A percentile compares a stretch with the other conserved stretches of the same genome.
These are phyloP conservation scores for Rhizoclosmatium sp. DNA, from an alignment of 192 early-diverging fungal genomes.

Conservation along the genomic window DNA sequence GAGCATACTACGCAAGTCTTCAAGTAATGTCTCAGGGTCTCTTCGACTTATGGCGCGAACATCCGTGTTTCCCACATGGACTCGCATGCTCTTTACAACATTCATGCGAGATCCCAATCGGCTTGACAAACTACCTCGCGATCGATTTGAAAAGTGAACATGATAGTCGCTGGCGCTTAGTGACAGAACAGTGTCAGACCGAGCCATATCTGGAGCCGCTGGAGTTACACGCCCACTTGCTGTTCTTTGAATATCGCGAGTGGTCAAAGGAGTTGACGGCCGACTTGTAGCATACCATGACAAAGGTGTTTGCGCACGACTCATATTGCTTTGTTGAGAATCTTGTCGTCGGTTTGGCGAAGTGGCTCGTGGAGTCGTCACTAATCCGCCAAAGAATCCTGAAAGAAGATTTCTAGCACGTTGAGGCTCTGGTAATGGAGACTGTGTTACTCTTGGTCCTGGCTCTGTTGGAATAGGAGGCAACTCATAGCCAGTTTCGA, in stretches of 20 bases:
- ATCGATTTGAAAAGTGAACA: conserved; percentile 3
- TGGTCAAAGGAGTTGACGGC: too few relatives aligned
- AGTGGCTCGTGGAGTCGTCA: too few relatives aligned
- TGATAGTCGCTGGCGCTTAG: conserved; percentile 12
- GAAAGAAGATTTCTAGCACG: too few relatives aligned
- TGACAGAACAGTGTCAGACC: conserved; percentile 15
- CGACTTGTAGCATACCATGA: too few relatives aligned
- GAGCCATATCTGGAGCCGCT: neutral
- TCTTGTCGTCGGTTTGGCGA: too few relatives aligned
- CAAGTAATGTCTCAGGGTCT: conserved; percentile 2
- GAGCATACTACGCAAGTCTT: neutral
- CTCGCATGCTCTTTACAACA: neutral
- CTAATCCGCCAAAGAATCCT: too few relatives aligned
- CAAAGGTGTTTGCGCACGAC: too few relatives aligned
- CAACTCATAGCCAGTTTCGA: neutral
- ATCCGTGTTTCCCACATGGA: conserved; percentile 17
- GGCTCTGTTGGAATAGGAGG: neutral
- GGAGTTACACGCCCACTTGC: neutral
- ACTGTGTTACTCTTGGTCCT: too few relatives aligned
- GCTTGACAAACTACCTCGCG: neutral
- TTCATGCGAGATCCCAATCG: neutral
- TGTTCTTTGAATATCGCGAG: too few relatives aligned
- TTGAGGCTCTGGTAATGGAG: too few relatives aligned
- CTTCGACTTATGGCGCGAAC: neutral
- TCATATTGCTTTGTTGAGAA: too few relatives aligned